Base-by-base conservation (phyloP, 352 stramenopile species). In the Aphanomyces cochlioides region DNA sequence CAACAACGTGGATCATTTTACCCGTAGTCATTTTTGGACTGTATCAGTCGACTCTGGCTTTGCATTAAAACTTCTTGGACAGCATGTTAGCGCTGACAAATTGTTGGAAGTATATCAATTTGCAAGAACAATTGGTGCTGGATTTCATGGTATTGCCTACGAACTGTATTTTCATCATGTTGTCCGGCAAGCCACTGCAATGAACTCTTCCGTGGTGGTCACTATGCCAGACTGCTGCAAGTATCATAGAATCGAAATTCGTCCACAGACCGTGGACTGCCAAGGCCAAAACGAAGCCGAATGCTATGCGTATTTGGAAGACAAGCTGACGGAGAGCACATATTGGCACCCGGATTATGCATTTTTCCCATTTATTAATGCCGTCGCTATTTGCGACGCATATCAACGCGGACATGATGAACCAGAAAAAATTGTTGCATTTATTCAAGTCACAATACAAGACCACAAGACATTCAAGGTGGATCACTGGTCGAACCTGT, bases 141-240 rank as follows among this genome's bases (percentile, higher is more conserved):
- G 10, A 50, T 50, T 50, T n/a, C 43, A 50, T 50, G 43, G 43
- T 50, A 50, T 50, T 50, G 43, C 43, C 10, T 50, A 50, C 17
- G 43, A 50, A 50, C 43, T 50, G 17, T 50, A 50, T 50, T 50
- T 50, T 50, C 43, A 50, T 50, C 43, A n/a, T 2, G 2, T 2
- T 50, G 43, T 50, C 43, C 43, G 43, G 1, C 10, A 50, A 12
- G 43, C 43, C 43, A n/a, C 43, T 50, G 10, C 17, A 12, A 50
- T n/a, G 1, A n/a, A 50, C 10, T 12, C 10, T n/a, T n/a, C 43
- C 10, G 43, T 50, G 10, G 43, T 50, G 17, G 17, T 50, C 17
- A 50, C 43, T 50, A 50, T 50, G 43, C 43, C 10, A 12, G 17
- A 50, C 10, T 1, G 2, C 10, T 50, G 1, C 10, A n/a, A 50